phyloP scores from a whole-genome alignment of 140 eudicot species.

The Oenanthe javanica region DNA sequence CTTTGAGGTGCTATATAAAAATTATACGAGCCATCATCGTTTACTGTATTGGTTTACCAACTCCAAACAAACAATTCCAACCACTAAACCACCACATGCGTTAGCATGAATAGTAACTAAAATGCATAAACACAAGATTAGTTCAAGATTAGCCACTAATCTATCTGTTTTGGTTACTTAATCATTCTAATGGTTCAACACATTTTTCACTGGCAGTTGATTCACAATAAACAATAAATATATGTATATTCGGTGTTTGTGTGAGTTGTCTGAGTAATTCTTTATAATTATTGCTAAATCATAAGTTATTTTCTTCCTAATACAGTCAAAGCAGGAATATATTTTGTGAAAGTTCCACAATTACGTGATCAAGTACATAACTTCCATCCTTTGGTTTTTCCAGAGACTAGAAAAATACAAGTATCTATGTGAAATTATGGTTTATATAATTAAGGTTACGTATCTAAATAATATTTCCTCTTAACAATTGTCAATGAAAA shows the following conservation, averaged over 20 bases:
- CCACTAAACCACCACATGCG: background rate
- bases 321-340: background rate
- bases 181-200: conserved; percentile 1
- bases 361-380: background rate
- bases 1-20: background rate
- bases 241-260: background rate
- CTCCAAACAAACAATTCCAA: background rate
- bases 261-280: background rate
- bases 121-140: background rate
- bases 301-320: background rate
- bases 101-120: background rate
- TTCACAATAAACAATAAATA: background rate
- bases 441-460: background rate
- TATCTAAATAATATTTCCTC: too few species aligned
- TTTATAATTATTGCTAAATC: background rate
- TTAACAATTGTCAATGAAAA: too few species aligned
- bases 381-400: background rate
- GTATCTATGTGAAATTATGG: background rate
- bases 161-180: background rate
- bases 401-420: background rate
- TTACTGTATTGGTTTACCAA: conserved; percentile 5
- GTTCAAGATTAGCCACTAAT: background rate
- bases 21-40: background rate
- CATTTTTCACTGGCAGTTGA: background rate
- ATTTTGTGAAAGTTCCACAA: background rate